Percentiles rank a stretch among this genome's conserved stretches.
Conservation (phyloP, 306 rosid species). For the Ochetophila trinervis region DNA sequence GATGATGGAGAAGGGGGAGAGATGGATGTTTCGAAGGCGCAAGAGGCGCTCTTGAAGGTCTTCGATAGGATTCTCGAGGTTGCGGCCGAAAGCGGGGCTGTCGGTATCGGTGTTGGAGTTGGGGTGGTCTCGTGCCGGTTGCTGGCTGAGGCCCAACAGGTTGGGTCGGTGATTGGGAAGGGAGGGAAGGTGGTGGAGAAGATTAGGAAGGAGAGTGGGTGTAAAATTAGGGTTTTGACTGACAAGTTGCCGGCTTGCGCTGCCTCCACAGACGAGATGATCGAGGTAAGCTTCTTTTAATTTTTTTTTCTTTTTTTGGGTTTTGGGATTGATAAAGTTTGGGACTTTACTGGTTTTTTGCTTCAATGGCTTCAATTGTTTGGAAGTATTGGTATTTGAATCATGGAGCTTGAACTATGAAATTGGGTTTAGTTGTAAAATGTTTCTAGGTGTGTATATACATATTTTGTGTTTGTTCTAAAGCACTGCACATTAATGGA, state of each 20-base stretch:
- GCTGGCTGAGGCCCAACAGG: slow-evolving; percentile 58
- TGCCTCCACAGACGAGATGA: slow-evolving; percentile 58
- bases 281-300: slow-evolving; percentile 59
- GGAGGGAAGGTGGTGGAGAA: slow-evolving; percentile 94
- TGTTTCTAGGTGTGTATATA: neutral
- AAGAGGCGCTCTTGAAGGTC: slow-evolving; percentile 80
- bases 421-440: neutral
- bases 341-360: neutral
- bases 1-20: slow-evolving; percentile 24
- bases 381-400: neutral
- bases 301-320: neutral
- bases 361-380: neutral
- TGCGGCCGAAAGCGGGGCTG: slow-evolving; percentile 77
- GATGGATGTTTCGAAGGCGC: slow-evolving; percentile 69
- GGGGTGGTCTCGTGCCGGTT: slow-evolving; percentile 76
- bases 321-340: neutral
- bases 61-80: slow-evolving; percentile 89
- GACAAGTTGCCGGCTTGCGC: slow-evolving; percentile 72
- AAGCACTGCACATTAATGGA: too few relatives aligned
- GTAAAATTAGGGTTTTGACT: slow-evolving; percentile 62
- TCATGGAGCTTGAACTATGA: neutral
- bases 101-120: slow-evolving; percentile 31
- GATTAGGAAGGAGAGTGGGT: slow-evolving; percentile 73
- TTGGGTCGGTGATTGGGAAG: slow-evolving; percentile 81
- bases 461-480: too few relatives aligned